Conservation (phyloP, 305 asterid species). For the Plantago lanceolata region DNA sequence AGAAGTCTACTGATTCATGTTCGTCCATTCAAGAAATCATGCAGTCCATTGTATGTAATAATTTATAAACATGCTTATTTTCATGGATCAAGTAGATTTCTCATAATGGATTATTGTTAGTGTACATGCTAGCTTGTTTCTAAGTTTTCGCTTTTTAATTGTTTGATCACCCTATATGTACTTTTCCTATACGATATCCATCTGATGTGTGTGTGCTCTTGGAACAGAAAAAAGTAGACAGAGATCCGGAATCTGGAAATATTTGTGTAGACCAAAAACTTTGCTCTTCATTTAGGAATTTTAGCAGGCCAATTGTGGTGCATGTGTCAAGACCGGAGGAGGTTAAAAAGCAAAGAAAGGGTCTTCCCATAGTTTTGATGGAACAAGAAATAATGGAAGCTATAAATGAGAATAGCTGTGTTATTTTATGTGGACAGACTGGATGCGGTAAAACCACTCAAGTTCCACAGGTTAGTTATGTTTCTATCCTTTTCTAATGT, state of each 20-base stretch:
- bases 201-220: conserved; percentile 21
- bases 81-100: not conserved
- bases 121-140: not conserved
- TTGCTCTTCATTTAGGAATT: conserved; percentile 26
- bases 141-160: not conserved
- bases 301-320: conserved; percentile 55
- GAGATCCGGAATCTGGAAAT: conserved; percentile 22
- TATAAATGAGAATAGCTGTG: conserved; percentile 54
- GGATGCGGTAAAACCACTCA: conserved; percentile 98
- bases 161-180: not conserved
- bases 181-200: conserved; percentile 6
- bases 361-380: conserved; percentile 88
- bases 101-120: not conserved
- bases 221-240: conserved; percentile 39
- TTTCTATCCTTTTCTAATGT: conserved; percentile 16
- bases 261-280: conserved; percentile 22
- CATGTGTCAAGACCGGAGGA: conserved; percentile 70
- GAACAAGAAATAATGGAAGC: conserved; percentile 99
- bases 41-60: conserved; percentile 38
- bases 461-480: conserved; percentile 80
- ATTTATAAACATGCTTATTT: conserved; percentile 4
- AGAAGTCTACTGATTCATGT: conserved; percentile 21
- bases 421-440: conserved; percentile 91
- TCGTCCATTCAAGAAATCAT: conserved; percentile 25
- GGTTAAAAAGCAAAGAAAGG: conserved; percentile 62